These are phyloP conservation scores for Fraxinus paxiana DNA, from an alignment of 305 asterid species.

Conservation along the genomic window DNA sequence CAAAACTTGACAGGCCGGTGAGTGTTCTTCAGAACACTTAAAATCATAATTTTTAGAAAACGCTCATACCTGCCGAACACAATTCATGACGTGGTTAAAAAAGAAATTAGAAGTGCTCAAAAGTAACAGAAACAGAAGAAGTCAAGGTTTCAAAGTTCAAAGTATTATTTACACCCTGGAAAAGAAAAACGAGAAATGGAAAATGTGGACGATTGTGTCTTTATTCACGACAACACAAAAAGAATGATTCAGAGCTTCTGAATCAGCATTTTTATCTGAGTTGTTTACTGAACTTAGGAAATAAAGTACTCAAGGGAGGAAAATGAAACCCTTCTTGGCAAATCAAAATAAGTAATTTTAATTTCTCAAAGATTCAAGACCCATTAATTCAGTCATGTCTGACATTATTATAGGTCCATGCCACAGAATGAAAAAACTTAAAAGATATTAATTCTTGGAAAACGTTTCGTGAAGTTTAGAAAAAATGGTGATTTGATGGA, in stretches of 20 bases:
- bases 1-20: constrained; percentile 90
- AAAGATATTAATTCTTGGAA: neutral
- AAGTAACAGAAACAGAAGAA: constrained; percentile 15
- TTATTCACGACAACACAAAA: neutral
- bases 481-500: neutral
- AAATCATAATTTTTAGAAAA: constrained; percentile 88
- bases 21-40: constrained; percentile 88
- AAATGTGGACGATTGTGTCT: neutral
- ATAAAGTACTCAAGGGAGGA: neutral
- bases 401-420: neutral
- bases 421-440: neutral
- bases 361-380: neutral
- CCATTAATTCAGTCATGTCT: neutral
- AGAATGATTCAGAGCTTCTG: neutral
- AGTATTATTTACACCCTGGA: neutral
- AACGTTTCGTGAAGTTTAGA: neutral
- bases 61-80: constrained; percentile 81
- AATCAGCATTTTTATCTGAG: neutral
- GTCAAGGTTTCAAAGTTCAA: neutral
- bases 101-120: constrained; percentile 19
- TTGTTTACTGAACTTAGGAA: neutral
- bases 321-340: neutral
- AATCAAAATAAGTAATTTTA: constrained; percentile 10
- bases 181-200: neutral
- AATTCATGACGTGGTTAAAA: constrained; percentile 22